Conservation (phyloP, 768 basidiomycete genomes). For the Udeniomyces megalosporus region DNA sequence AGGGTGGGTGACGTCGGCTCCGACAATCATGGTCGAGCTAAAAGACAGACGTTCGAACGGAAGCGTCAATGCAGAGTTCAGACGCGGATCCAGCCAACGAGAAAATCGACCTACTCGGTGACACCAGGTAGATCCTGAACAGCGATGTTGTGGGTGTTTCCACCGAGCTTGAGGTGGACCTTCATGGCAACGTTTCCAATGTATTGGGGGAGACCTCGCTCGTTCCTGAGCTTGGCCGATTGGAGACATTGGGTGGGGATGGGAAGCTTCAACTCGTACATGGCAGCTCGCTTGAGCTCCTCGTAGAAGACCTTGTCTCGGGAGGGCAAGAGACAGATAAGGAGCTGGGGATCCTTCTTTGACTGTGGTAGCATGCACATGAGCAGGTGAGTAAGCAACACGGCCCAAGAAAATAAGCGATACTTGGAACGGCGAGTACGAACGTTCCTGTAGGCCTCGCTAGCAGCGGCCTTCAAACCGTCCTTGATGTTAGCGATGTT, state of each 20-base stretch:
- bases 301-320: slow-evolving; percentile 1
- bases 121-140: slow-evolving; percentile 12
- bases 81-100: slow-evolving; percentile 22
- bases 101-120: slow-evolving; percentile 23
- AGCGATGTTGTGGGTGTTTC: slow-evolving; percentile 5
- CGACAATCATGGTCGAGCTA: slow-evolving; percentile 26
- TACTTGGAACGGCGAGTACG: not conserved
- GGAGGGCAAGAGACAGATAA: slow-evolving; percentile 3
- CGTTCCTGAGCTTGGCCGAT: slow-evolving; percentile 2
- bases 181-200: slow-evolving; percentile 11
- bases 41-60: not conserved
- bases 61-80: not conserved
- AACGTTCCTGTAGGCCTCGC: not conserved
- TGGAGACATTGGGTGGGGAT: slow-evolving; percentile 10
- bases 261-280: not conserved
- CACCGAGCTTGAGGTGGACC: slow-evolving; percentile 9
- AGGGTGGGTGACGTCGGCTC: slow-evolving; percentile 28
- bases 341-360: slow-evolving; percentile 8
- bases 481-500: not conserved
- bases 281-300: not conserved
- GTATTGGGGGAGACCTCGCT: slow-evolving; percentile 9
- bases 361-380: no score
- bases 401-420: not conserved
- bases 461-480: not conserved
- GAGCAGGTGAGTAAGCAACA: no score